Conservation (phyloP, 805 yeast species). For the Metschnikowia lochheadii region DNA sequence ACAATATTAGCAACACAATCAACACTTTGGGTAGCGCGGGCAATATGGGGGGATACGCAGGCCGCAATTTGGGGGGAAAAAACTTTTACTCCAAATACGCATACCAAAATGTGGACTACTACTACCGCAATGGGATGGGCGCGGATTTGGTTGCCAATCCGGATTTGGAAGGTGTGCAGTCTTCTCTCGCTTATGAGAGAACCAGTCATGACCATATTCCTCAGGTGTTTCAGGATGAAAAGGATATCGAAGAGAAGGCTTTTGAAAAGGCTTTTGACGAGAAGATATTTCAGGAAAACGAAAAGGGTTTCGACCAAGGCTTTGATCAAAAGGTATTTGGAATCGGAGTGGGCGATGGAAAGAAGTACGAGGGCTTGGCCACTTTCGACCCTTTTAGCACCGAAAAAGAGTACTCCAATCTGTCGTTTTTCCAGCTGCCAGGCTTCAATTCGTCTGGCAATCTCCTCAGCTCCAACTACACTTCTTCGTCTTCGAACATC, state of each 20-base stretch:
- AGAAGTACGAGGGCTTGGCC: slow-evolving; percentile 8
- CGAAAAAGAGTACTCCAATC: slow-evolving; percentile 4
- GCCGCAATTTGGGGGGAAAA: background rate
- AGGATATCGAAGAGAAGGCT: background rate
- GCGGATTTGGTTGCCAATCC: background rate
- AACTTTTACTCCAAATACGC: background rate
- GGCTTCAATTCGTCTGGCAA: slow-evolving; percentile 16
- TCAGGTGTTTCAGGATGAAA: slow-evolving; percentile 14
- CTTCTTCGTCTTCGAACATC: slow-evolving; percentile 18
- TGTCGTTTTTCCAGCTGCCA: slow-evolving; percentile 14
- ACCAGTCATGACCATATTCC: slow-evolving; percentile 11
- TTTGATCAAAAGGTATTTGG: background rate
- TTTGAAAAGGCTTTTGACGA: background rate
- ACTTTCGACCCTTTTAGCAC: slow-evolving; percentile 27
- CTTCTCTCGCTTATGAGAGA: background rate
- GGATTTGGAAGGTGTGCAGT: background rate
- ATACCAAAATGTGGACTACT: background rate
- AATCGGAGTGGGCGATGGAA: slow-evolving; percentile 3
- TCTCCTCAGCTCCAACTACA: slow-evolving; percentile 13
- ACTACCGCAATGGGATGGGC: background rate
- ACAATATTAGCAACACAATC: background rate
- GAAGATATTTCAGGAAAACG: background rate
- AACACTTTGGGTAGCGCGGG: too few relatives aligned
- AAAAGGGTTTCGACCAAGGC: background rate
- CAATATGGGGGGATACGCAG: background rate